phyloP scores from a whole-genome alignment of 441 rosid genomes.

The Erodium chrysanthum region DNA sequence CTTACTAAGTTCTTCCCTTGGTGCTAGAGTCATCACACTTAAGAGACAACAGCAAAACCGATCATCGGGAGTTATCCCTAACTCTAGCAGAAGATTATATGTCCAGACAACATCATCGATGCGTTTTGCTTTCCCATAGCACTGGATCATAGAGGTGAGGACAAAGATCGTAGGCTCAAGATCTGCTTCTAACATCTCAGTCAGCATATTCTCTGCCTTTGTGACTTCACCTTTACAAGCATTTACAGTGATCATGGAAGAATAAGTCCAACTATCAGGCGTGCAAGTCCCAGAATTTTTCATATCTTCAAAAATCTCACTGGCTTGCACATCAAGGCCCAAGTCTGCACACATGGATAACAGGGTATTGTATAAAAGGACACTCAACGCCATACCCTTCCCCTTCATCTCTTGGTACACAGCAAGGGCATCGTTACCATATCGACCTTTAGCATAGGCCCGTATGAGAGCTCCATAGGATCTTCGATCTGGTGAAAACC shows the following conservation, averaged over 20 bases:
- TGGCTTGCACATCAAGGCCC: conserved; percentile 55
- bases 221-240: conserved; percentile 63
- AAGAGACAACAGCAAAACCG: conserved; percentile 74
- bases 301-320: conserved; percentile 58
- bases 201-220: conserved; percentile 62
- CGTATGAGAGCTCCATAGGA: conserved; percentile 62
- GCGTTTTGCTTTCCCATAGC: conserved; percentile 72
- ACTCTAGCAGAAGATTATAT: conserved; percentile 41
- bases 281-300: conserved; percentile 40
- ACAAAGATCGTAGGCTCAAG: conserved; percentile 65
- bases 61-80: conserved; percentile 59
- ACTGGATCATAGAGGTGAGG: conserved; percentile 73
- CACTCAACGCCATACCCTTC: conserved; percentile 43
- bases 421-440: conserved; percentile 61
- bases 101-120: conserved; percentile 63
- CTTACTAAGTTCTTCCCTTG: conserved; percentile 50
- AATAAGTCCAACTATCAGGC: conserved; percentile 90
- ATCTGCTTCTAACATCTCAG: conserved; percentile 69
- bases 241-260: conserved; percentile 65
- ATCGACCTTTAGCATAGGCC: conserved; percentile 72
- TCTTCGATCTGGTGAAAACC: conserved; percentile 44
- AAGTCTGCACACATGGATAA: conserved; percentile 84
- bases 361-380: conserved; percentile 61
- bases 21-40: conserved; percentile 73
- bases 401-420: conserved; percentile 77